phyloP scores from a whole-genome alignment of 768 basidiomycete species.

The Lentinula sp. region DNA sequence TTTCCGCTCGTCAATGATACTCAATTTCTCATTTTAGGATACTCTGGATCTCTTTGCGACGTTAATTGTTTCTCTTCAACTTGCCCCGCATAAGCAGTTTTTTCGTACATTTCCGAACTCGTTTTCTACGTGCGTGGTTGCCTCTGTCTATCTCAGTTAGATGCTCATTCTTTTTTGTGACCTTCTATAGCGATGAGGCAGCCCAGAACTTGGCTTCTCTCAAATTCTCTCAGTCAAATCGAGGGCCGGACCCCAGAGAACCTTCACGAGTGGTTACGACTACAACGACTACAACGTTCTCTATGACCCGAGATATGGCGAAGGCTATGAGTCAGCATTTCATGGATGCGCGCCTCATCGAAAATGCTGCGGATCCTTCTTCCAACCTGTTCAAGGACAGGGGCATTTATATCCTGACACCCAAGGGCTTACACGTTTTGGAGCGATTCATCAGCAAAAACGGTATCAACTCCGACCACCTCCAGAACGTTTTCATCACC shows the following conservation, averaged over 20 bases:
- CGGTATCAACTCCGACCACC: constrained; percentile 92
- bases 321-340: constrained; percentile 99
- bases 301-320: constrained; percentile 99
- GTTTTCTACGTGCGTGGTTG: constrained; percentile 80
- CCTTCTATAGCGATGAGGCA: constrained; percentile 78
- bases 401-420: constrained; percentile 91
- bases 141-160: constrained; percentile 9
- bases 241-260: constrained; percentile 96
- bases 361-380: constrained; percentile 88
- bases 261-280: constrained; percentile 97
- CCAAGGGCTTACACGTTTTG: constrained; percentile 96
- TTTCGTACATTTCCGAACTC: constrained; percentile 93
- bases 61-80: constrained; percentile 86
- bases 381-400: constrained; percentile 96
- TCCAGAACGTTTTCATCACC: constrained; percentile 81
- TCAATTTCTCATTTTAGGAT: constrained; percentile 51
- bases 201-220: constrained; percentile 88
- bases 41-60: constrained; percentile 98
- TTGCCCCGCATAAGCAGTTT: constrained; percentile 89
- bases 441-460: constrained; percentile 99
- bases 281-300: constrained; percentile 98
- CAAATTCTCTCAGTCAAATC: constrained; percentile 98
- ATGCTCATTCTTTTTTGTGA: constrained; percentile 9
- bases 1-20: background rate
- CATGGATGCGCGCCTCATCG: constrained; percentile 97